Percentiles rank a stretch among this genome's conserved stretches.
phyloP scores from a whole-genome alignment of 2,329 filamentous ascomycete genomes.

The Diaporthe ampelina region DNA sequence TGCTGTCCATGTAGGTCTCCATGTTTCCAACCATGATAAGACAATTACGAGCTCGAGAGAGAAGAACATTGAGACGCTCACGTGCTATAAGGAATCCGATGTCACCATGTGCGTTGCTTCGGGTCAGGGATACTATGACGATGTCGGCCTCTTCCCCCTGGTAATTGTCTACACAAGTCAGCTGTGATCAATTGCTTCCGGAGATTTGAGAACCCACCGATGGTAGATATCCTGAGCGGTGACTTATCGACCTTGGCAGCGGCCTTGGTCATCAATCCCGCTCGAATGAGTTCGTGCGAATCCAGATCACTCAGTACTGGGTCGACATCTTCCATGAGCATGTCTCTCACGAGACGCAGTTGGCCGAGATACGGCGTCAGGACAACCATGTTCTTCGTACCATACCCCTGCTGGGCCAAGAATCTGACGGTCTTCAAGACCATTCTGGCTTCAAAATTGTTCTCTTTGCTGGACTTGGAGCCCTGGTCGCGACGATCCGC shows the following conservation, averaged over 20 bases:
- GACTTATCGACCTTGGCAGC: slow-evolving; percentile 65
- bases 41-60: slow-evolving; percentile 75
- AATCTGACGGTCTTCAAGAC: slow-evolving; percentile 75
- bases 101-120: slow-evolving; percentile 73
- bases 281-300: slow-evolving; percentile 70
- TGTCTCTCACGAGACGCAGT: slow-evolving; percentile 68
- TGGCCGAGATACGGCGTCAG: slow-evolving; percentile 82
- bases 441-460: slow-evolving; percentile 76
- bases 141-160: slow-evolving; percentile 84
- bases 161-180: slow-evolving; percentile 73
- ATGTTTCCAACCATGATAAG: slow-evolving; percentile 80
- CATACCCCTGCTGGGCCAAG: slow-evolving; percentile 79
- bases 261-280: slow-evolving; percentile 71
- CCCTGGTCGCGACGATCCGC: slow-evolving; percentile 65
- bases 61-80: slow-evolving; percentile 77
- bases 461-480: slow-evolving; percentile 69
- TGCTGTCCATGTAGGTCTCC: slow-evolving; percentile 73
- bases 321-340: slow-evolving; percentile 70
- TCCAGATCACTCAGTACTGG: slow-evolving; percentile 79
- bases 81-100: slow-evolving; percentile 79
- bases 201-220: slow-evolving; percentile 64
- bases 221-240: slow-evolving; percentile 74
- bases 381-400: slow-evolving; percentile 74
- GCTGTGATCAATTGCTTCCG: background rate
- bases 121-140: slow-evolving; percentile 75